A percentile compares a stretch with the other conserved stretches of the same genome.
phyloP scores from a whole-genome alignment of 306 rosid genomes.

The Cicer pinnatifidum region DNA sequence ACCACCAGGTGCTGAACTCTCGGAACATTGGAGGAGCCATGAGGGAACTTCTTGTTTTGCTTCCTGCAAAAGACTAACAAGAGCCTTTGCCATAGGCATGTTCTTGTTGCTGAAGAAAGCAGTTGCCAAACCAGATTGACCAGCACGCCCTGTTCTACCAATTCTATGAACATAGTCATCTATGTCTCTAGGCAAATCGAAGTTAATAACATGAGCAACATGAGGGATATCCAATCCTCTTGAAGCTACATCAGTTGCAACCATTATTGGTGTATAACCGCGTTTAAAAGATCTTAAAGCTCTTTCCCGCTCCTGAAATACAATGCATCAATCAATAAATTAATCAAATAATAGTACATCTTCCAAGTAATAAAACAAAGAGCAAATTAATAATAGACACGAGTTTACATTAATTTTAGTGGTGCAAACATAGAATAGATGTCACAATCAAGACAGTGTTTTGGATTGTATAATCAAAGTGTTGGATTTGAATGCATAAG shows the following conservation, averaged over 20 bases:
- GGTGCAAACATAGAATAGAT: neutral
- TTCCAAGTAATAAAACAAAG: neutral
- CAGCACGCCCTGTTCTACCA: slow-evolving; percentile 87
- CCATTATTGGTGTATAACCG: slow-evolving; percentile 71
- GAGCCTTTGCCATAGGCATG: slow-evolving; percentile 59
- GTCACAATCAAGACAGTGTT: neutral
- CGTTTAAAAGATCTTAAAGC: slow-evolving; percentile 72
- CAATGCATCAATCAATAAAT: neutral
- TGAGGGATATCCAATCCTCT: slow-evolving; percentile 81
- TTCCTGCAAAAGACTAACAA: slow-evolving; percentile 67
- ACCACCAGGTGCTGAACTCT: slow-evolving; percentile 38
- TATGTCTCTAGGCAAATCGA: slow-evolving; percentile 75
- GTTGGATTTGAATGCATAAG: neutral
- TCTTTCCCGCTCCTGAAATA: slow-evolving; percentile 71
- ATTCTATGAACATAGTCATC: slow-evolving; percentile 83
- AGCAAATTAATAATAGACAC: neutral
- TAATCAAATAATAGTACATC: neutral
- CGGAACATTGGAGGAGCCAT: slow-evolving; percentile 66
- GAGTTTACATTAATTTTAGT: neutral
- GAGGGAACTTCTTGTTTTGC: slow-evolving; percentile 74
- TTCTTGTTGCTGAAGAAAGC: slow-evolving; percentile 74
- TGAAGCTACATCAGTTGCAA: slow-evolving; percentile 87
- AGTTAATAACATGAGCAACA: slow-evolving; percentile 78
- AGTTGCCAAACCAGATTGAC: slow-evolving; percentile 79
- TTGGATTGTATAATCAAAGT: slow-evolving; percentile 9